phyloP scores from a whole-genome alignment of 2,329 filamentous ascomycete genomes.

The Hypoxylon sp. region DNA sequence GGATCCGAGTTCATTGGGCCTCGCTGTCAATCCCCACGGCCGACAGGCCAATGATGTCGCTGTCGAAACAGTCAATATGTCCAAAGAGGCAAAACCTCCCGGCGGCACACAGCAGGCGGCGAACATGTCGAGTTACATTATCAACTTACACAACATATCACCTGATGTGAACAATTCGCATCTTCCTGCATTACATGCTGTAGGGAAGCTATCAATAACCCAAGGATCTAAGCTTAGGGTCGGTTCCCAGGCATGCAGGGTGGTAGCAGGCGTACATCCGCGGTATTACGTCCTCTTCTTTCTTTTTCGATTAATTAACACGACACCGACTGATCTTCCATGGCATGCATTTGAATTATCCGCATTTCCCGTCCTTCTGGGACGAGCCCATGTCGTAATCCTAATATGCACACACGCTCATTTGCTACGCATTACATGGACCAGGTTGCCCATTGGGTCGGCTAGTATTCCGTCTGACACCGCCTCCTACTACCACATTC shows the following conservation, averaged over 20 bases:
- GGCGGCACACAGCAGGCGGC: conserved; percentile 34
- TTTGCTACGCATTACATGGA: conserved; percentile 30
- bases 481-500: conserved; percentile 35
- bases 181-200: conserved; percentile 35
- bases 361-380: conserved; percentile 45
- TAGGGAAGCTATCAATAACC: conserved; percentile 25
- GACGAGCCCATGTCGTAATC: conserved; percentile 44
- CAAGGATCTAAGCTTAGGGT: conserved; percentile 39
- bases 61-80: conserved; percentile 22
- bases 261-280: conserved; percentile 38
- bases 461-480: conserved; percentile 43
- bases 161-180: conserved; percentile 44
- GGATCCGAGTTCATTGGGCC: conserved; percentile 38
- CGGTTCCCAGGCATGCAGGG: conserved; percentile 34
- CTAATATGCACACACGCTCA: conserved; percentile 28
- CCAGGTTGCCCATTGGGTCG: conserved; percentile 45
- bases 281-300: conserved; percentile 36
- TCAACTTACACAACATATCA: conserved; percentile 47
- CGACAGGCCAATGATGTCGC: conserved; percentile 32
- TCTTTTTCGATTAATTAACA: conserved; percentile 38
- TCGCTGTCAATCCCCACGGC: conserved; percentile 25
- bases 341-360: conserved; percentile 45
- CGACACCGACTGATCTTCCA: conserved; percentile 38
- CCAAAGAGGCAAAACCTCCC: conserved; percentile 43
- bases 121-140: conserved; percentile 45